Base-by-base conservation (phyloP, 1,139 yeast species). In the Maudiozyma humilis region DNA sequence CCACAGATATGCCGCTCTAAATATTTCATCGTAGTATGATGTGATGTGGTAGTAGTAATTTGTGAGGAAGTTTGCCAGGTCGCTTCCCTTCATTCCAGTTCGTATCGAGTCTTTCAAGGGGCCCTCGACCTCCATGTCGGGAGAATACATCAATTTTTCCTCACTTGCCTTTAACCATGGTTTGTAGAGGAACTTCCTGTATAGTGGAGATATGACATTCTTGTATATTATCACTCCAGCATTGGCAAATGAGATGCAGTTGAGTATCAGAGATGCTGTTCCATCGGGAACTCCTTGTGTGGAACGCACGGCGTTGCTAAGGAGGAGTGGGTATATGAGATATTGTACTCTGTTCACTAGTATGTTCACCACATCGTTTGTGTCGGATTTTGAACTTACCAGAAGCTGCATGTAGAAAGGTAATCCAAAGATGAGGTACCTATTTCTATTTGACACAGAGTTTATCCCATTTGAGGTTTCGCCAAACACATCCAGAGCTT, bases 371-470 rank as follows among this genome's bases (percentile, higher is more conserved):
- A n/a, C n/a, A n/a, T n/a, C n/a, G n/a, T n/a, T n/a, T n/a, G n/a
- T 23, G 27, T 23, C 27, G 27, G 27, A 23, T 10, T 23, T 23
- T 6, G 27, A 6, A 6, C 14, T 17, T 13, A 41, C 36, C 8
- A 36, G 4, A 13, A 32, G 27, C 19, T 35, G 14, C 13, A 47
- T 10, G 19, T 17, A 44, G 10, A 41, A 19, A 18, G 55, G 57
- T 20, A 42, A 49, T 3, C 51, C 51, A 30, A 35, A 43, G n/a
- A 44, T 43, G 10, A 47, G 23, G 36, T 38, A 49, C 34, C 25
- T 53, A 20, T 41, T 48, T 35, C 37, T 30, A 3, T 53, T 49
- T 2, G 61, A 38, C 18, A 58, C 51, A 13, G 57, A 48, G 10
- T 40, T 14, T 3, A 52, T 27, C 2, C 55, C 55, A 3, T 34